phyloP scores from a whole-genome alignment of 331 rosid genomes.

The Spiraea crenata region DNA sequence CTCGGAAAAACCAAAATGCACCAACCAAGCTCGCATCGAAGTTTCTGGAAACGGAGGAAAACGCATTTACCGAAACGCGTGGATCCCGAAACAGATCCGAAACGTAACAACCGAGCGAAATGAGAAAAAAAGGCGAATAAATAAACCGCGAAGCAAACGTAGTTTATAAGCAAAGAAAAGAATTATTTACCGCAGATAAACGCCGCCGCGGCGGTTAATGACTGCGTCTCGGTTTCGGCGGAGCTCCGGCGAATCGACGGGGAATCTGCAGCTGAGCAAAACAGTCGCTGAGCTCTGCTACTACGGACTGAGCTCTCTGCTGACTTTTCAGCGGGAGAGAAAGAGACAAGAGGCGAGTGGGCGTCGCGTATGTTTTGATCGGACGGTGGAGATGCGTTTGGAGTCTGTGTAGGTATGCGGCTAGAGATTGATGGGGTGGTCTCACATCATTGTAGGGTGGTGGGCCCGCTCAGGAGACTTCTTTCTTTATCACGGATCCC shows the following conservation, averaged over 20 bases:
- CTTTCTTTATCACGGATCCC: conserved; percentile 27
- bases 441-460: not conserved
- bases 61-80: conserved; percentile 17
- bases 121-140: not conserved
- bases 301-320: conserved; percentile 1
- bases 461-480: conserved; percentile 20
- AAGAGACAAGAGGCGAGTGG: too few relatives aligned
- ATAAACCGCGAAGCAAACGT: conserved; percentile 32
- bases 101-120: conserved; percentile 25
- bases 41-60: conserved; percentile 12
- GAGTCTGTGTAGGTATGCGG: not conserved
- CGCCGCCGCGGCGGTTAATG: not conserved
- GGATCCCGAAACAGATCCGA: conserved; percentile 58
- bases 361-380: not conserved
- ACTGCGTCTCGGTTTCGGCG: not conserved
- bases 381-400: conserved; percentile 20
- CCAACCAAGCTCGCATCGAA: not conserved
- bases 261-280: not conserved
- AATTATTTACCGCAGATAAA: conserved; percentile 30
- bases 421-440: not conserved
- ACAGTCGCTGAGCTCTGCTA: conserved; percentile 9
- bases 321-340: conserved; percentile 2
- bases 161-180: conserved; percentile 72
- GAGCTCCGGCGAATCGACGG: not conserved
- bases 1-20: conserved; percentile 1